Evolutionary conservation across 495 filamentous ascomycete species (phyloP).

Genomic region (Hypoxylon fuscum): DNA sequence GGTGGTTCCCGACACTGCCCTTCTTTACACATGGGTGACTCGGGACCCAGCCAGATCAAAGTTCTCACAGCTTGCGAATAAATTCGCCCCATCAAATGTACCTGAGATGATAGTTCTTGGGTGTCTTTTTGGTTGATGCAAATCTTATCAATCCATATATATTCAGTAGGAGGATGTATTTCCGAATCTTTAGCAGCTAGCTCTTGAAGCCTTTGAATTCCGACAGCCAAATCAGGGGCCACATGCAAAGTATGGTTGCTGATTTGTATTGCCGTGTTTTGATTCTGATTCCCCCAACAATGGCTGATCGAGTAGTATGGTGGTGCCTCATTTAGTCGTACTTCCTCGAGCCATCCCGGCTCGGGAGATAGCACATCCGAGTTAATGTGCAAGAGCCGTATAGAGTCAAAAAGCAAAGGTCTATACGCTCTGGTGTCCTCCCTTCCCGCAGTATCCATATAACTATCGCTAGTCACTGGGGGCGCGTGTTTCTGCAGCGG

Average conservation of each 20-base stretch:
- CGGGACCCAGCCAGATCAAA: conserved; percentile 20
- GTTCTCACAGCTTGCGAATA: conserved; percentile 15
- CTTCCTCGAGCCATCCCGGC: too few species aligned
- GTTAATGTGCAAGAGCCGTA: too few species aligned
- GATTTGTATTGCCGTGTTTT: background rate
- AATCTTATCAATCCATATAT: conserved; percentile 10
- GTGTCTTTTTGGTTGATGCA: conserved; percentile 14
- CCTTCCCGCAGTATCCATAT: too few species aligned
- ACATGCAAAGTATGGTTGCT: background rate
- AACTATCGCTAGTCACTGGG: too few species aligned
- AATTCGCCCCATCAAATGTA: conserved; percentile 15
- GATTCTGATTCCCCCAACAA: background rate
- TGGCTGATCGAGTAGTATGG: background rate
- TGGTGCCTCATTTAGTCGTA: too few species aligned
- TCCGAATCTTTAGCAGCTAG: background rate
- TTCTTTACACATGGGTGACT: too few species aligned
- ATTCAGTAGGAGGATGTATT: background rate
- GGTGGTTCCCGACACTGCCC: too few species aligned
- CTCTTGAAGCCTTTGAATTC: background rate
- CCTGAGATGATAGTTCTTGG: conserved; percentile 10
- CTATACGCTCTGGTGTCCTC: too few species aligned
- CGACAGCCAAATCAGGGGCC: background rate
- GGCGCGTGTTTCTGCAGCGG: too few species aligned
- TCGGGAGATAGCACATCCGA: too few species aligned
- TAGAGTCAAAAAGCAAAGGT: too few species aligned